Evolutionary conservation across 495 filamentous ascomycete genomes (phyloP).

Genomic region (Hypoxylon cercidicola): DNA sequence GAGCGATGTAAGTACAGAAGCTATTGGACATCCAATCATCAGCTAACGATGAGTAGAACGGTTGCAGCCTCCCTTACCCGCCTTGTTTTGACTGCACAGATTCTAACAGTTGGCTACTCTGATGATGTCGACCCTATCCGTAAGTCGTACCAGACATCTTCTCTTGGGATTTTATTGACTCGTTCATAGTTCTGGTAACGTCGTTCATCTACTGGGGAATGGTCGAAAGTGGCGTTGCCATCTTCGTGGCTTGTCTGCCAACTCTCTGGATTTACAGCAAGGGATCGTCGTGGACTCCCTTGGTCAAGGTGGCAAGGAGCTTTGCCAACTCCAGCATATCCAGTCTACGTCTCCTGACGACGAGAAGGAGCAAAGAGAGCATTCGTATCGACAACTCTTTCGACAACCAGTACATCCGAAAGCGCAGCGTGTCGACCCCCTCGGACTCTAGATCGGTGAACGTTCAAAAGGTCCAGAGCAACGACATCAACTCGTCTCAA

Average conservation of each 20-base stretch:
- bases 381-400: no score
- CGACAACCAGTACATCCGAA: no score
- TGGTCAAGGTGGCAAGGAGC: neutral
- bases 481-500: no score
- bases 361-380: conserved; percentile 2
- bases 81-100: conserved; percentile 17
- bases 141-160: no score
- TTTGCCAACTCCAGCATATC: neutral
- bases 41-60: conserved; percentile 21
- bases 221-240: conserved; percentile 22
- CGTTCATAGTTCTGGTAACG: conserved; percentile 11
- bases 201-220: conserved; percentile 34
- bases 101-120: no score
- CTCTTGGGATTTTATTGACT: neutral
- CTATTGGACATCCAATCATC: neutral
- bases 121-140: no score
- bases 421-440: no score
- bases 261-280: neutral
- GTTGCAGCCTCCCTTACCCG: conserved; percentile 37
- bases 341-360: neutral
- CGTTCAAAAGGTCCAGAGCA: no score
- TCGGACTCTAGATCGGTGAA: no score
- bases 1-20: conserved; percentile 30
- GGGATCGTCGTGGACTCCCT: conserved; percentile 4
- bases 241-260: conserved; percentile 17